Conservation (phyloP, 2,329 filamentous ascomycete genomes). For the Xylariaceae sp. region DNA sequence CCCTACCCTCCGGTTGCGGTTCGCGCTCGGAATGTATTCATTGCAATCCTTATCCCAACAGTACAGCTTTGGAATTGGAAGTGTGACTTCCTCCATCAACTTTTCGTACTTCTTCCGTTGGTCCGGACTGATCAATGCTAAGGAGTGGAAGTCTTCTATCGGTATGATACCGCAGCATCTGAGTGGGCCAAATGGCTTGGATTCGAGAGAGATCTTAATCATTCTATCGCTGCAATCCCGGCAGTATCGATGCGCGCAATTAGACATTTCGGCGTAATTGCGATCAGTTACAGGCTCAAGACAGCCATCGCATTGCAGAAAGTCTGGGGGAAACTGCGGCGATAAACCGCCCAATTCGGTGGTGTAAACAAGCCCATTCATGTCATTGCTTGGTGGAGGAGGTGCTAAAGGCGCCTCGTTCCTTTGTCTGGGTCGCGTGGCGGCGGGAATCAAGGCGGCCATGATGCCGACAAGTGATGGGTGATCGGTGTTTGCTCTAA, state of each 20-base stretch:
- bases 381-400: no score
- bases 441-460: no score
- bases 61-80: conserved; percentile 9
- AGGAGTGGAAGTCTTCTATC: not conserved
- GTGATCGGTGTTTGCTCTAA: no score
- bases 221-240: conserved; percentile 4
- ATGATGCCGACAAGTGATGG: no score
- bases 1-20: conserved; percentile 9
- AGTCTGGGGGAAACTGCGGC: no score
- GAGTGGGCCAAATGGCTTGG: conserved; percentile 14
- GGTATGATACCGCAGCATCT: conserved; percentile 18
- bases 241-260: conserved; percentile 16
- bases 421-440: no score
- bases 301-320: no score
- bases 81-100: conserved; percentile 16
- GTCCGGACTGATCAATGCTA: conserved; percentile 7
- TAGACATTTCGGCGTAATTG: no score
- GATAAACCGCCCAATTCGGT: no score
- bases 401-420: no score
- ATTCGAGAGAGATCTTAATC: conserved; percentile 2
- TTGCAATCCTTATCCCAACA: conserved; percentile 16
- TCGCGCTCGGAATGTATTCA: conserved; percentile 9
- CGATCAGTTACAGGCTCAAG: no score
- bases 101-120: conserved; percentile 9
- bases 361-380: no score